Evolutionary conservation across 345 rosid genomes (phyloP), one percentile per base, ranked within the genome.

Genomic region (Physaria fendleri): DNA sequence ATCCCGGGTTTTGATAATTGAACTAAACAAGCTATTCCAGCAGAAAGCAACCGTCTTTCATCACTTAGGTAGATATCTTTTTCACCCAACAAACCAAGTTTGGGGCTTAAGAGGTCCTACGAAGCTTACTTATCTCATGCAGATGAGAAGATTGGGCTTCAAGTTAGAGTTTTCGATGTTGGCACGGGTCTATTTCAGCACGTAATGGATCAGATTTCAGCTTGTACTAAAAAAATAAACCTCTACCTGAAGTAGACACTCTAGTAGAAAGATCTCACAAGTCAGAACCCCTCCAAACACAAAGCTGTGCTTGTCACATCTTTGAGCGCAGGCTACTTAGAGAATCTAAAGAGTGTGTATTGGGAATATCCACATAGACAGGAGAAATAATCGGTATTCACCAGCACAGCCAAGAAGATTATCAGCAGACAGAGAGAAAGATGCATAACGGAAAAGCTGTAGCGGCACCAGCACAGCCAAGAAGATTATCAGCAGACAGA

Each of bases 321-420:
- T 43, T 37, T 86, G 23, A 69, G 38, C 45, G 17, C 77, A 0
- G 87, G 89, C 0, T 86, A 81, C 79, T 79, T 56, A 1, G 80
- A 83, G 70, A 77, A 71, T 32, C 8, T 83, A 5, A 76, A 77
- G 66, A 73, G 78, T 49, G 63, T 79, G 78, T 85, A 81, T 56
- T 81, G 83, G 85, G 85, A 81, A 43, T 64, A 79, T 65, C 85
- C 87, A 76, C 85, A 0, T 24, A 39, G 9, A 77, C 84, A 0
- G 85, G 82, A 0, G 89, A 82, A 21, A 53, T 71, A 17, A 71
- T 82, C 21, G 72, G 84, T 17, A 59, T 85, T 62, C 71, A 77
- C 40, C 93, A 85, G 58, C 89, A n/a, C n/a, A 85, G 93, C 66
- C 89, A 83, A 46, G 89, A 82, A 64, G 79, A 71, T 47, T 65